Evolutionary conservation across 2,329 filamentous ascomycete genomes (phyloP).

Genomic region (Fusarium foetens): DNA sequence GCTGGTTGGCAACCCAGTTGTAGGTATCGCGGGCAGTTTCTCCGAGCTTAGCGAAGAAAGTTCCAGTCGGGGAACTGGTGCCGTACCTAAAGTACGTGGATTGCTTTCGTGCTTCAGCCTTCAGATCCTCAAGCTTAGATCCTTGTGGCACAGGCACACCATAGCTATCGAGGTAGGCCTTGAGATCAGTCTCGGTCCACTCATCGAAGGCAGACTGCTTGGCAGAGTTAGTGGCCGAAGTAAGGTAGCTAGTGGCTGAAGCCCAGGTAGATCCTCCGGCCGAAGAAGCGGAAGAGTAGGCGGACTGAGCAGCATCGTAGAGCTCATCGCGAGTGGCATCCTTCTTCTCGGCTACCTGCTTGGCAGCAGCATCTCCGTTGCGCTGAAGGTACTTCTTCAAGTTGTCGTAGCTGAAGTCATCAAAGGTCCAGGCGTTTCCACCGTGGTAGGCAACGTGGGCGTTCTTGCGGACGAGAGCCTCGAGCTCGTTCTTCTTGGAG

Average conservation of each 20-base stretch:
- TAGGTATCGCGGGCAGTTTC: slow-evolving; percentile 59
- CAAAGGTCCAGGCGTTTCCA: slow-evolving; percentile 81
- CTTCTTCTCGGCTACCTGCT: slow-evolving; percentile 70
- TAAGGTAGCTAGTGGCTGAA: slow-evolving; percentile 76
- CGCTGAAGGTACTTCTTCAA: slow-evolving; percentile 67
- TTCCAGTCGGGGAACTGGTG: slow-evolving; percentile 71
- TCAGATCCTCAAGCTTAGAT: slow-evolving; percentile 74
- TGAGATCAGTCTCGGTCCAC: slow-evolving; percentile 79
- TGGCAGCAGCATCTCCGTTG: slow-evolving; percentile 64
- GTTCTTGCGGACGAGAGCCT: slow-evolving; percentile 78
- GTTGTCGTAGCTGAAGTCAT: slow-evolving; percentile 78
- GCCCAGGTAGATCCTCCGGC: slow-evolving; percentile 69
- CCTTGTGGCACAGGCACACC: slow-evolving; percentile 75
- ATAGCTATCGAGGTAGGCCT: slow-evolving; percentile 82
- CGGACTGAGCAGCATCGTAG: slow-evolving; percentile 70
- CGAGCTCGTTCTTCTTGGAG: slow-evolving; percentile 76
- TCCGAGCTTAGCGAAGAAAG: slow-evolving; percentile 71
- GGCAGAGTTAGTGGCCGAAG: slow-evolving; percentile 70
- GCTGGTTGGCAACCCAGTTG: slow-evolving; percentile 63
- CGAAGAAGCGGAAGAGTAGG: slow-evolving; percentile 68
- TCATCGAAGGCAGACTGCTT: slow-evolving; percentile 76
- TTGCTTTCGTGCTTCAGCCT: slow-evolving; percentile 76
- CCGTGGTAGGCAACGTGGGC: slow-evolving; percentile 74
- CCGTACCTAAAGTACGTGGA: slow-evolving; percentile 82
- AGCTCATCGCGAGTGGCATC: slow-evolving; percentile 79